Base-by-base conservation (phyloP, 2,329 filamentous ascomycete species). In the Sclerotinia spermophila region DNA sequence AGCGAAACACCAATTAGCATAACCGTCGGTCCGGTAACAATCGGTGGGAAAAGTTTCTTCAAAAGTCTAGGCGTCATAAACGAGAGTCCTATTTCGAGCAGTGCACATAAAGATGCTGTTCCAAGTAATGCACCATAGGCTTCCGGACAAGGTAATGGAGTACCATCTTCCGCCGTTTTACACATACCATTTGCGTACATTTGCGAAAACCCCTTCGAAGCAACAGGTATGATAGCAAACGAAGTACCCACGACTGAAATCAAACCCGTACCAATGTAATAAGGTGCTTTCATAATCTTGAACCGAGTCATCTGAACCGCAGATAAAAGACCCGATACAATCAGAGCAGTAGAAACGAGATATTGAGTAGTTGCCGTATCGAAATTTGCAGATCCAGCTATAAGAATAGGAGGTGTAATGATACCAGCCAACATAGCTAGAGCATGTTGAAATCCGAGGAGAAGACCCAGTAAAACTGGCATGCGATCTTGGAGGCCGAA, bases 401-500 rank as follows among this genome's bases (percentile, higher is more conserved):
- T 86, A 72, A 94, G 89, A 69, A 96, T 87, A 2, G 92, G 92
- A 48, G 92, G 92, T 2, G 92, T 91, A 72, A 96, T 94, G 48
- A 74, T 67, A 58, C 74, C 73, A 30, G 89, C 89, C 72, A 92
- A 80, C 92, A 96, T 94, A 70, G 91, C 88, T 56, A 96, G 82
- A 1, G 76, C 85, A 79, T 96, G 92, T 76, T 96, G 92, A 67
- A 96, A 87, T 27, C 92, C 92, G 2, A 96, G 86, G 1, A 96
- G 82, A 4, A 94, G 79, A 15, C 90, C 91, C 27, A 96, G 82
- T 11, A 94, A 78, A 13, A 95, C 86, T 5, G 92, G 92, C 86
- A 96, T 92, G 70, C 82, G 83, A 80, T 94, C 91, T 76, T 95
- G 86, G 53, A 95, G 87, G n/a, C 92, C 92, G 77, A 95, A 96